Percentiles rank a stretch among this genome's conserved stretches.
phyloP scores from a whole-genome alignment of 2,329 filamentous ascomycete species.

The Fusarium albosuccineum region DNA sequence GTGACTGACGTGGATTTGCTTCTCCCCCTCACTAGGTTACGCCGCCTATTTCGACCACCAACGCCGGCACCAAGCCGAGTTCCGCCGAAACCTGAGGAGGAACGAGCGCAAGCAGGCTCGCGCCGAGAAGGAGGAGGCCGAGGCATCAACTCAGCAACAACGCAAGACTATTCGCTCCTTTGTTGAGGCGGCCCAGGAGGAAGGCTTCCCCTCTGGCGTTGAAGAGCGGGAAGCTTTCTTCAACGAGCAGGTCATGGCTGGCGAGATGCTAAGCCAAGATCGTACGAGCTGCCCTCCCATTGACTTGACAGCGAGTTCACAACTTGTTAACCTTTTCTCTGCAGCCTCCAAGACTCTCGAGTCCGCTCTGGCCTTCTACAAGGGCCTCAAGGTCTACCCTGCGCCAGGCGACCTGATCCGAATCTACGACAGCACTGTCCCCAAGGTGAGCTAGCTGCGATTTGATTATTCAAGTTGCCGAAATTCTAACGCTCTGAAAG shows the following conservation, averaged over 20 bases:
- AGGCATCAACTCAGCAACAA: conserved; percentile 74
- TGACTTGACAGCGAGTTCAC: background rate
- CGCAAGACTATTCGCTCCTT: conserved; percentile 79
- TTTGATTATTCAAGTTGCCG: background rate
- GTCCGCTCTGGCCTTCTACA: conserved; percentile 96
- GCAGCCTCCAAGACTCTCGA: conserved; percentile 79
- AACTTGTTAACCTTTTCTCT: conserved; percentile 30
- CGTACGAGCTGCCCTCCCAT: conserved; percentile 67
- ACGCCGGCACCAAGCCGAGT: conserved; percentile 73
- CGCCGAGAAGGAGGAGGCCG: conserved; percentile 78
- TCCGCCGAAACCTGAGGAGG: conserved; percentile 76
- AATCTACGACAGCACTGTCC: conserved; percentile 98
- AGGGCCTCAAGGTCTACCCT: conserved; percentile 98
- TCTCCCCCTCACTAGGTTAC: conserved; percentile 63
- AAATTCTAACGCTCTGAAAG: conserved; percentile 58
- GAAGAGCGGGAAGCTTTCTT: conserved; percentile 98
- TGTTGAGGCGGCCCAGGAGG: conserved; percentile 86
- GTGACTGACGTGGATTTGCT: conserved; percentile 33
- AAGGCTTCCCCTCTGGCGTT: conserved; percentile 90
- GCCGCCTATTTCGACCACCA: conserved; percentile 77
- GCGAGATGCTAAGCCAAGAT: conserved; percentile 85
- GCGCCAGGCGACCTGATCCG: conserved; percentile 91
- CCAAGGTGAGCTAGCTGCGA: conserved; percentile 73
- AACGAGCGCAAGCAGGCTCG: conserved; percentile 81
- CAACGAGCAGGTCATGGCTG: conserved; percentile 92